Evolutionary conservation across 108 stramenopile genomes (phyloP).

Genomic region (Nitzschia sp.): DNA sequence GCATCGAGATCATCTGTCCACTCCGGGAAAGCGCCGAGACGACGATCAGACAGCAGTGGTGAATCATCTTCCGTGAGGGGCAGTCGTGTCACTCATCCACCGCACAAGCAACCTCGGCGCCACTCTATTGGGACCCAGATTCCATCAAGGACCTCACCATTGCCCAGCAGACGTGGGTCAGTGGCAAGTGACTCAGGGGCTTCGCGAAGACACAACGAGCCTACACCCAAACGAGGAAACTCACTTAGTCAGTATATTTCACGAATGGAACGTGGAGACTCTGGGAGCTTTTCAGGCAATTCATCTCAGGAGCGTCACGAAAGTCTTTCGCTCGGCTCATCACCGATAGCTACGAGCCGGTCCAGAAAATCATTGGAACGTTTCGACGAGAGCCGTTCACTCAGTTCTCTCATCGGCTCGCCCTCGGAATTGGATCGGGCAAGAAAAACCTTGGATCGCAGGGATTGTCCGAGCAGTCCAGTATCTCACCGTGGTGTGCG

Average conservation of each 20-base stretch:
- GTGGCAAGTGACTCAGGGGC: neutral
- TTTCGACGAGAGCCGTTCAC: neutral
- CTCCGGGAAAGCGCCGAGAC: neutral
- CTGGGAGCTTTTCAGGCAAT: neutral
- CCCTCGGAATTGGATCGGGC: neutral
- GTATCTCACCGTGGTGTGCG: neutral
- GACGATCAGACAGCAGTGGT: neutral
- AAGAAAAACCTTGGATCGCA: neutral
- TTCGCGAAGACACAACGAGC: neutral
- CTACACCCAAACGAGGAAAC: neutral
- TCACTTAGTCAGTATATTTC: neutral
- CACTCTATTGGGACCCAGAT: neutral
- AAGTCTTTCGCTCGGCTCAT: no score
- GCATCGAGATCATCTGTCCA: neutral
- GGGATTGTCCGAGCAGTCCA: neutral
- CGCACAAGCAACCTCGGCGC: slow-evolving; percentile 10
- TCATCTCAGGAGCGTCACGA: no score
- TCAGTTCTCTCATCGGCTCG: no score
- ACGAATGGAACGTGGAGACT: neutral
- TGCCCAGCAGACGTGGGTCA: neutral
- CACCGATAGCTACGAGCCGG: neutral
- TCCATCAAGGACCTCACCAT: neutral
- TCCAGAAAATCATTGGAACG: neutral
- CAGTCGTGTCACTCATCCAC: neutral
- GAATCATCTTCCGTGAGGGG: neutral